phyloP scores from a whole-genome alignment of 139 green algal genomes.

The Tetraselmis striata region DNA sequence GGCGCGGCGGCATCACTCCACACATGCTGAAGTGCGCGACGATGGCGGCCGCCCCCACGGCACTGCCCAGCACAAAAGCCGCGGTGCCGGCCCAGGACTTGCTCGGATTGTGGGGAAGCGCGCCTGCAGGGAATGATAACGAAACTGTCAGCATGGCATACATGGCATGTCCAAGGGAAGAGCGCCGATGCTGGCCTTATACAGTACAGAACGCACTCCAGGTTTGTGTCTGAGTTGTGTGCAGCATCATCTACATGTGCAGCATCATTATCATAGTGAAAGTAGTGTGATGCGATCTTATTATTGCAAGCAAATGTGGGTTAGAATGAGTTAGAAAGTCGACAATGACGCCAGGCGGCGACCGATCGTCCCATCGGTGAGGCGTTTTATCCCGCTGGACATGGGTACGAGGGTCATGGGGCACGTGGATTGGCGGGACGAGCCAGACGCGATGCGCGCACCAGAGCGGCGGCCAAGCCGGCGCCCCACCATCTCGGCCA shows the following conservation, averaged over 20 bases:
- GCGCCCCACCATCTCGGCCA: slow-evolving; percentile 36
- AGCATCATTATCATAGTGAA: not conserved
- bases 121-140: too few species aligned
- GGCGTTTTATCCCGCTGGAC: not conserved
- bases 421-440: too few species aligned
- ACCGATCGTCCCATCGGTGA: not conserved
- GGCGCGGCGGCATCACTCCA: not conserved
- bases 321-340: not conserved
- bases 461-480: slow-evolving; percentile 9
- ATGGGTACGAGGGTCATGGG: not conserved
- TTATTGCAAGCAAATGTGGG: too few species aligned
- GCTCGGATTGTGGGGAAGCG: not conserved
- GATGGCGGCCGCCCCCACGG: not conserved
- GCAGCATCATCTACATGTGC: not conserved
- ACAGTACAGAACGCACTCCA: too few species aligned
- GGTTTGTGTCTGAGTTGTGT: too few species aligned
- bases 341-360: not conserved
- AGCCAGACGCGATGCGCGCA: not conserved
- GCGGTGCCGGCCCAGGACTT: not conserved
- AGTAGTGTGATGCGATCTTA: too few species aligned
- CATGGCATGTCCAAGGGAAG: not conserved
- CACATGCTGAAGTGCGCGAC: not conserved
- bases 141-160: not conserved
- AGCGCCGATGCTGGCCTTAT: not conserved
- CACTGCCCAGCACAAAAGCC: not conserved